Conservation (phyloP, 768 basidiomycete genomes). For the Calocera cornea region DNA sequence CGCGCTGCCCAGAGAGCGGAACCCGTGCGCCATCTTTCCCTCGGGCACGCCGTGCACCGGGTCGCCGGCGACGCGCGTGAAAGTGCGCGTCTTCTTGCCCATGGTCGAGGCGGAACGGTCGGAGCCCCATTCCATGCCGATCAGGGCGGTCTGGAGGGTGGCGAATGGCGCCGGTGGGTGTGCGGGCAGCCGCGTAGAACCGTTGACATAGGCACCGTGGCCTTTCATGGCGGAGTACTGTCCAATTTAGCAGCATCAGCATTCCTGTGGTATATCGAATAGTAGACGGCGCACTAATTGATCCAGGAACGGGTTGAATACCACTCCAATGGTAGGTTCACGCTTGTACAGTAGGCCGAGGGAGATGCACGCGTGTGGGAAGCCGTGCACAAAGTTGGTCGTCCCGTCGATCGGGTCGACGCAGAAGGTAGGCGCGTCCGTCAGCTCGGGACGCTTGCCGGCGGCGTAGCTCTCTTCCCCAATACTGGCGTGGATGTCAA, state of each 20-base stretch:
- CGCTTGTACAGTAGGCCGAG: slow-evolving; percentile 76
- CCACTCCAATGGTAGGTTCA: slow-evolving; percentile 74
- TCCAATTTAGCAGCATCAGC: not conserved
- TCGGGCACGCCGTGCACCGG: slow-evolving; percentile 38
- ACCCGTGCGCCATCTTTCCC: slow-evolving; percentile 73
- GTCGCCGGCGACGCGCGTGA: slow-evolving; percentile 62
- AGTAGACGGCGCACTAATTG: slow-evolving; percentile 42
- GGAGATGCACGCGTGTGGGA: slow-evolving; percentile 82
- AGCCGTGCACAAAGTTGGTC: slow-evolving; percentile 76
- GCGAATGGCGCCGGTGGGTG: slow-evolving; percentile 42
- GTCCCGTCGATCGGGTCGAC: slow-evolving; percentile 92
- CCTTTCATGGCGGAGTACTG: slow-evolving; percentile 70
- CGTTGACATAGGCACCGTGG: slow-evolving; percentile 64
- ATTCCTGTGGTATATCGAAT: not conserved
- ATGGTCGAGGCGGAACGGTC: slow-evolving; percentile 48
- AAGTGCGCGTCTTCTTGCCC: slow-evolving; percentile 48
- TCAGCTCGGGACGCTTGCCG: slow-evolving; percentile 44
- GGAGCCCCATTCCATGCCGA: slow-evolving; percentile 81
- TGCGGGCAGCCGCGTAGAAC: slow-evolving; percentile 47
- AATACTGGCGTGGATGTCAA: slow-evolving; percentile 38
- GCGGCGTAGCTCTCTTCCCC: slow-evolving; percentile 87
- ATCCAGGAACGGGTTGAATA: slow-evolving; percentile 85
- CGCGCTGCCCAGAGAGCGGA: slow-evolving; percentile 72
- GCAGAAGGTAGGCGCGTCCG: slow-evolving; percentile 87
- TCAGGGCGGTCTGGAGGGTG: slow-evolving; percentile 55